A percentile compares a stretch with the other conserved stretches of the same genome.
Evolutionary conservation across 2,329 filamentous ascomycete species (phyloP).

Genomic region (Apiospora rasikravindrae): DNA sequence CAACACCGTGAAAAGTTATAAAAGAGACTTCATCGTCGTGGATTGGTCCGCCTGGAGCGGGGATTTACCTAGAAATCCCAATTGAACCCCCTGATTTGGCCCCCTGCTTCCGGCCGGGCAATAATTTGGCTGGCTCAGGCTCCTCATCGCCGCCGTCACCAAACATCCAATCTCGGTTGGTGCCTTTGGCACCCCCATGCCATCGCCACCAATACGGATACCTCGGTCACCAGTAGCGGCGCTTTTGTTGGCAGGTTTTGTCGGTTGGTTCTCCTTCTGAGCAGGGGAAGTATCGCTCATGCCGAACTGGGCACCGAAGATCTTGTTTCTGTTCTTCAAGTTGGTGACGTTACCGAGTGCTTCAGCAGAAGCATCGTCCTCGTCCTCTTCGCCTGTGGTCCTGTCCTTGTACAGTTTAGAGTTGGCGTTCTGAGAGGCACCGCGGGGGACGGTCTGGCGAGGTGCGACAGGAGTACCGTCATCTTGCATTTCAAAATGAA

Average conservation of each 20-base stretch:
- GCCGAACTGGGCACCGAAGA: slow-evolving; percentile 79
- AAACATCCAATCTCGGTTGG: slow-evolving; percentile 63
- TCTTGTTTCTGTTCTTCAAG: slow-evolving; percentile 73
- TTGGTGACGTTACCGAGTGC: slow-evolving; percentile 74
- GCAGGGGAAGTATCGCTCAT: slow-evolving; percentile 69
- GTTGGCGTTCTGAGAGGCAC: slow-evolving; percentile 68
- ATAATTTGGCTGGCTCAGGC: slow-evolving; percentile 38
- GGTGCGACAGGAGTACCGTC: slow-evolving; percentile 55
- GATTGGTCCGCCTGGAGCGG: slow-evolving; percentile 27
- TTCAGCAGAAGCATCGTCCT: slow-evolving; percentile 37
- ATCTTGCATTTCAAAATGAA: slow-evolving; percentile 85
- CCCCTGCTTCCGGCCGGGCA: slow-evolving; percentile 43
- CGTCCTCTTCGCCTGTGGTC: slow-evolving; percentile 65
- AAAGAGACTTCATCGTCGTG: slow-evolving; percentile 17
- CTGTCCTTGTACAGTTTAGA: slow-evolving; percentile 79
- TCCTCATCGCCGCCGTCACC: slow-evolving; percentile 57
- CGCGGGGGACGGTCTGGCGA: slow-evolving; percentile 55
- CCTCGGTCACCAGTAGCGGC: slow-evolving; percentile 42
- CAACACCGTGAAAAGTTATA: background rate
- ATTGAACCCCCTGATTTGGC: slow-evolving; percentile 36
- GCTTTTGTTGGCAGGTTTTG: slow-evolving; percentile 27
- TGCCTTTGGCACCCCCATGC: slow-evolving; percentile 67
- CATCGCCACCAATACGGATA: slow-evolving; percentile 62
- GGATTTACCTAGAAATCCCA: slow-evolving; percentile 39
- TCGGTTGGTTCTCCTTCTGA: slow-evolving; percentile 58